phyloP scores from a whole-genome alignment of 306 rosid genomes.

The Luffa acutangula region DNA sequence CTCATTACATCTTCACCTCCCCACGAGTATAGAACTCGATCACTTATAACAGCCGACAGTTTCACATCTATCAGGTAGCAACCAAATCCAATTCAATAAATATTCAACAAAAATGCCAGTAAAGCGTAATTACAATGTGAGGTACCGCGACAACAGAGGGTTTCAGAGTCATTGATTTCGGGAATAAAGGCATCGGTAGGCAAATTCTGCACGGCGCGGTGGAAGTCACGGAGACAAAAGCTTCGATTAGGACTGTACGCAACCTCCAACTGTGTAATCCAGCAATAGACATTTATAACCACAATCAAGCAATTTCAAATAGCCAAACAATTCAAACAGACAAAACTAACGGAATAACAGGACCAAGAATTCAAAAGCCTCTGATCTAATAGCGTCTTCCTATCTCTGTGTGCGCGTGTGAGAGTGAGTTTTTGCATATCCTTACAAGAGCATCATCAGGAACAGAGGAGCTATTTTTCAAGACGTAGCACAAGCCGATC shows the following conservation, averaged over 20 bases:
- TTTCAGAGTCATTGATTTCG: slow-evolving; percentile 27
- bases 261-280: slow-evolving; percentile 40
- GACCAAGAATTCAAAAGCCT: not conserved
- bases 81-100: not conserved
- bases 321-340: not conserved
- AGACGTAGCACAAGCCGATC: slow-evolving; percentile 56
- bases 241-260: slow-evolving; percentile 40
- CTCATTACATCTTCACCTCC: slow-evolving; percentile 59
- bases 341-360: not conserved
- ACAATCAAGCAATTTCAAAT: not conserved
- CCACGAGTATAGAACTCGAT: slow-evolving; percentile 62
- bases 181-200: slow-evolving; percentile 44
- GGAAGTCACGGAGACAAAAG: slow-evolving; percentile 61
- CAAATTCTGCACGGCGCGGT: slow-evolving; percentile 46
- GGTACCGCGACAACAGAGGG: not conserved
- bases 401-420: not conserved
- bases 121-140: not conserved
- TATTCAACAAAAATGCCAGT: not conserved
- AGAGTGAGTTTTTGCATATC: not conserved
- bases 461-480: slow-evolving; percentile 32
- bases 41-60: slow-evolving; percentile 49
- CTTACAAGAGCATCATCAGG: slow-evolving; percentile 5
- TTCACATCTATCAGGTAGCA: slow-evolving; percentile 33
- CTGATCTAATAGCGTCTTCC: not conserved
- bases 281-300: not conserved